A percentile compares a stretch with the other conserved stretches of the same genome.
These are phyloP conservation scores for Pseudogymnoascus sp. DNA, from an alignment of 2,329 filamentous ascomycete genomes.

Conservation along the genomic window DNA sequence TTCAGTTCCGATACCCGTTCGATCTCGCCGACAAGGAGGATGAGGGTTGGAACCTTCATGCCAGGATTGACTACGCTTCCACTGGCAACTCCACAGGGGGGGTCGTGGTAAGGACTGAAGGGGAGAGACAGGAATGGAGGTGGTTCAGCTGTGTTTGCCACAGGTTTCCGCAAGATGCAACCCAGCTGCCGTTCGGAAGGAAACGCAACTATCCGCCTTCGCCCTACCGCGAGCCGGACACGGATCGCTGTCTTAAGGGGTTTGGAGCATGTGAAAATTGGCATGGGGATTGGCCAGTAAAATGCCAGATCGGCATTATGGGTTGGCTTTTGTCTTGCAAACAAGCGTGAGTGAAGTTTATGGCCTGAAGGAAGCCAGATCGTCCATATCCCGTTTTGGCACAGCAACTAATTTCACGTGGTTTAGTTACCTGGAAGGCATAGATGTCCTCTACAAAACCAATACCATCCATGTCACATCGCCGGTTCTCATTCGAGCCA, in stretches of 20 bases:
- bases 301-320: constrained; percentile 1
- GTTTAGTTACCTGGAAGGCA: background rate
- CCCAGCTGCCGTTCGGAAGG: background rate
- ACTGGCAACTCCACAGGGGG: no score
- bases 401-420: background rate
- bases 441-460: constrained; percentile 3
- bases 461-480: background rate
- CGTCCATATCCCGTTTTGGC: background rate
- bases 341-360: background rate
- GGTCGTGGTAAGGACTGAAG: background rate
- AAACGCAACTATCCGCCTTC: no score
- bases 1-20: background rate
- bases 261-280: background rate
- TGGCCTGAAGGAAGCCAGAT: background rate
- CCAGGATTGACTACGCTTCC: no score
- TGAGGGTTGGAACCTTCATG: background rate
- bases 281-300: background rate
- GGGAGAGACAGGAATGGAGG: background rate
- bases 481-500: background rate
- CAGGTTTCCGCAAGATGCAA: background rate
- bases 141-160: background rate
- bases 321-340: background rate
- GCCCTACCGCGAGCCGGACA: no score
- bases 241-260: background rate
- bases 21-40: background rate